phyloP scores from a whole-genome alignment of 176 grass and related monocot species.

The Phoenix dactylifera region DNA sequence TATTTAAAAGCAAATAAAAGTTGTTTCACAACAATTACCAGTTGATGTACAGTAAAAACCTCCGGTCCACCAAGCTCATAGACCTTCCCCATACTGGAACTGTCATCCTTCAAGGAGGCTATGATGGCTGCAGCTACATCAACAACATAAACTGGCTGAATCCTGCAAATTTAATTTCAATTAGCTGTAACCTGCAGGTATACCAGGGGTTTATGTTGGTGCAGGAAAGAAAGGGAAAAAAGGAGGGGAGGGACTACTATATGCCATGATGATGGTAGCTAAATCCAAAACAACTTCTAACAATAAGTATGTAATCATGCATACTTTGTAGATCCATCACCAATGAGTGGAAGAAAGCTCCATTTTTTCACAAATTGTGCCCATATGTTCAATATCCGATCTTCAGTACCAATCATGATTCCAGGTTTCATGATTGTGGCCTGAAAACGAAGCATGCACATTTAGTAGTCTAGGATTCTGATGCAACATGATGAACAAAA shows the following conservation, averaged over 20 bases:
- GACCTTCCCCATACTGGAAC: slow-evolving; percentile 77
- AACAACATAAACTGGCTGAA: slow-evolving; percentile 94
- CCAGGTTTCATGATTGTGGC: slow-evolving; percentile 91
- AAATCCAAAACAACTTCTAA: slow-evolving; percentile 5
- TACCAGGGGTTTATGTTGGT: too few relatives aligned
- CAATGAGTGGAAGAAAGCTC: slow-evolving; percentile 72
- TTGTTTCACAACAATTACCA: slow-evolving; percentile 40
- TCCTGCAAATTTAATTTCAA: slow-evolving; percentile 26
- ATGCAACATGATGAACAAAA: too few relatives aligned
- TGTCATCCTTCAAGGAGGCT: slow-evolving; percentile 85
- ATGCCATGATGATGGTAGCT: neutral
- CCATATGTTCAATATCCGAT: slow-evolving; percentile 89
- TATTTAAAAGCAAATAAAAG: too few relatives aligned
- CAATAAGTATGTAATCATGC: slow-evolving; percentile 13
- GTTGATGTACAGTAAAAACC: slow-evolving; percentile 70
- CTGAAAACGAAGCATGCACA: slow-evolving; percentile 22
- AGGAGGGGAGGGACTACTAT: too few relatives aligned
- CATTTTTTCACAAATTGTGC: slow-evolving; percentile 78
- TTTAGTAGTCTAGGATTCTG: too few relatives aligned
- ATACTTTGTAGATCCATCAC: slow-evolving; percentile 68
- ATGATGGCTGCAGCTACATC: slow-evolving; percentile 92
- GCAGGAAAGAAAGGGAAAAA: too few relatives aligned
- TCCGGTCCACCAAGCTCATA: slow-evolving; percentile 90
- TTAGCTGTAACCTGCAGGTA: too few relatives aligned
- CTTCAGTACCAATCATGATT: slow-evolving; percentile 84